Evolutionary conservation across 139 green algal species (phyloP).

Genomic region (Coelastrella sp.): DNA sequence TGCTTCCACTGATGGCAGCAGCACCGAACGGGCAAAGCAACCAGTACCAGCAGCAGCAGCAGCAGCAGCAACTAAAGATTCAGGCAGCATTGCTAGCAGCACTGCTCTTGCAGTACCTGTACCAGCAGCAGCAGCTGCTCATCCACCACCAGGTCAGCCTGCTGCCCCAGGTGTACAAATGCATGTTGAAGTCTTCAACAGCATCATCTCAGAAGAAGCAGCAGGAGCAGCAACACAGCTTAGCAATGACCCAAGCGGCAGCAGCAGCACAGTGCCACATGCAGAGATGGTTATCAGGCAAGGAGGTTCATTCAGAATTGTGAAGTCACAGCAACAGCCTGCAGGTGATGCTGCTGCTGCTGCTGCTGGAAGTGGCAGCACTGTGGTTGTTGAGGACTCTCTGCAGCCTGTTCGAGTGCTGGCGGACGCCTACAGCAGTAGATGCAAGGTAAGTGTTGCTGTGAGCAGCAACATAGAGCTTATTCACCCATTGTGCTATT

Average conservation of each 20-base stretch:
- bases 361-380: neutral
- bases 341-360: neutral
- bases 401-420: slow-evolving; percentile 41
- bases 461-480: too few species aligned
- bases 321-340: slow-evolving; percentile 3
- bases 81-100: neutral
- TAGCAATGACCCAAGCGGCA: neutral
- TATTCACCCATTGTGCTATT: too few species aligned
- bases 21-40: too few species aligned
- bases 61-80: neutral
- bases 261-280: neutral
- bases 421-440: neutral
- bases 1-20: too few species aligned
- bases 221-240: slow-evolving; percentile 2
- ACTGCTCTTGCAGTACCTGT: neutral
- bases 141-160: neutral
- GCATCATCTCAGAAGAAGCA: slow-evolving; percentile 12
- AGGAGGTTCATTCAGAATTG: slow-evolving; percentile 15
- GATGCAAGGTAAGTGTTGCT: neutral
- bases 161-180: slow-evolving; percentile 22
- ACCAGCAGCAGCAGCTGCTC: slow-evolving; percentile 25
- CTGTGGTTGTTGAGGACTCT: slow-evolving; percentile 35
- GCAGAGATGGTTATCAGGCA: neutral
- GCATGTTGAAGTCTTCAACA: slow-evolving; percentile 53
- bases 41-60: slow-evolving; percentile 13